A percentile compares a stretch with the other conserved stretches of the same genome.
Conservation (phyloP, 1,139 yeast species). For the Hemisphaericaspora xylofermentans region DNA sequence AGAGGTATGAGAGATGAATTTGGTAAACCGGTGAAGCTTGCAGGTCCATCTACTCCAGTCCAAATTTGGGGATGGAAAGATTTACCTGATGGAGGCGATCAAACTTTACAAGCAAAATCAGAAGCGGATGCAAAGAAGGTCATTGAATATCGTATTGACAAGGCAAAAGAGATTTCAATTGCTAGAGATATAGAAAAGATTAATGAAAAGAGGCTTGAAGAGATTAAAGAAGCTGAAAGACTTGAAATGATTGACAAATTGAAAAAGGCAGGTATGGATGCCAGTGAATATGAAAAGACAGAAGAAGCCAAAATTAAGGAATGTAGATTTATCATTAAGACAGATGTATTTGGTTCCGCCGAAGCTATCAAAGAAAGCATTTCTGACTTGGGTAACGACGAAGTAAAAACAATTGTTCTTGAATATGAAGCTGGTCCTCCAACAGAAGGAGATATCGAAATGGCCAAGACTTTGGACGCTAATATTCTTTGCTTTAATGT, state of each 20-base stretch:
- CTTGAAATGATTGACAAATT: constrained; percentile 55
- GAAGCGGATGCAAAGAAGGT: constrained; percentile 80
- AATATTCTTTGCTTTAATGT: constrained; percentile 77
- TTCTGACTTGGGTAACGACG: constrained; percentile 79
- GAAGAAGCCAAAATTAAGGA: constrained; percentile 23
- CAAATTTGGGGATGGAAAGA: constrained; percentile 95
- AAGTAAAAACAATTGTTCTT: constrained; percentile 67
- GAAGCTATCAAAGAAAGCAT: constrained; percentile 73
- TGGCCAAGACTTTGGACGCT: constrained; percentile 78
- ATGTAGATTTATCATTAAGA: constrained; percentile 71
- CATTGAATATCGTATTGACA: constrained; percentile 57
- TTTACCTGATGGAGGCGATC: constrained; percentile 89
- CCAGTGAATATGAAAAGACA: constrained; percentile 29
- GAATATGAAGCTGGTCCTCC: constrained; percentile 83
- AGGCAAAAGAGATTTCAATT: constrained; percentile 59
- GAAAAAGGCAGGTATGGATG: constrained; percentile 56
- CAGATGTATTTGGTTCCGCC: constrained; percentile 80
- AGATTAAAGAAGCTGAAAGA: constrained; percentile 46
- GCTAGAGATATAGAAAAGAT: constrained; percentile 67
- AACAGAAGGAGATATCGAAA: constrained; percentile 75
- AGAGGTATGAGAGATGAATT: constrained; percentile 76
- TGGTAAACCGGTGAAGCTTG: constrained; percentile 62
- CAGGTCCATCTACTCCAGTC: constrained; percentile 89
- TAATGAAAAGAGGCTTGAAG: constrained; percentile 56
- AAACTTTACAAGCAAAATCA: constrained; percentile 69